These are phyloP conservation scores for Alloteropsis semialata DNA, from an alignment of 176 grass and related monocot species.

Conservation along the genomic window DNA sequence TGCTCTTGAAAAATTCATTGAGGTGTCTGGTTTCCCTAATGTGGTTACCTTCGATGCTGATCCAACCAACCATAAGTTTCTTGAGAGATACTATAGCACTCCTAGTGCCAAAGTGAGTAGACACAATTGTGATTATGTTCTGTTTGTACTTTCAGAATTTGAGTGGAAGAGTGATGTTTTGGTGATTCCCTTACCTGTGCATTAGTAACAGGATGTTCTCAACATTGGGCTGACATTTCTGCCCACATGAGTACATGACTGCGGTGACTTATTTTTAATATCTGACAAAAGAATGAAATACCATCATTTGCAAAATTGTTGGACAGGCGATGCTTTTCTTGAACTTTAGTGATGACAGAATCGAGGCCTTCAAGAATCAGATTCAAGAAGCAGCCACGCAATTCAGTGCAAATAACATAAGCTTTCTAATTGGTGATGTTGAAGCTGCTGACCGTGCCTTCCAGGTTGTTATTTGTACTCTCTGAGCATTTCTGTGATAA, in stretches of 20 bases:
- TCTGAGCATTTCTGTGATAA: background rate
- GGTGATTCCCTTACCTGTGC: conserved; percentile 17
- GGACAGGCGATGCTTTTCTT: conserved; percentile 89
- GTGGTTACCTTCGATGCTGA: conserved; percentile 63
- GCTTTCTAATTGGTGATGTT: conserved; percentile 84
- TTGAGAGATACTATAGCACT: conserved; percentile 65
- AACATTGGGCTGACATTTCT: background rate
- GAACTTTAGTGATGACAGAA: conserved; percentile 52
- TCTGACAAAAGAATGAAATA: background rate
- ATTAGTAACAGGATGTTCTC: conserved; percentile 15
- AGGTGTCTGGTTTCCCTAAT: conserved; percentile 63
- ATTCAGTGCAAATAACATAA: conserved; percentile 70
- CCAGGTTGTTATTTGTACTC: conserved; percentile 47
- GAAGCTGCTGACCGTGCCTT: conserved; percentile 54
- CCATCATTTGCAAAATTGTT: background rate
- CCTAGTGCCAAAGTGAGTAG: conserved; percentile 69
- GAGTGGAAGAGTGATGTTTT: conserved; percentile 6
- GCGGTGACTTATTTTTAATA: background rate
- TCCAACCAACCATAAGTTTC: conserved; percentile 65
- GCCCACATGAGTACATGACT: background rate
- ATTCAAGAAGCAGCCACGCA: conserved; percentile 60
- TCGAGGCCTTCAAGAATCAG: conserved; percentile 61
- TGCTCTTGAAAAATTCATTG: conserved; percentile 76
- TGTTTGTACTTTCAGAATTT: conserved; percentile 17
- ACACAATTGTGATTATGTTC: background rate